A percentile compares a stretch with the other conserved stretches of the same genome.
Conservation (phyloP, 306 rosid genomes). For the Clitoria ternatea region DNA sequence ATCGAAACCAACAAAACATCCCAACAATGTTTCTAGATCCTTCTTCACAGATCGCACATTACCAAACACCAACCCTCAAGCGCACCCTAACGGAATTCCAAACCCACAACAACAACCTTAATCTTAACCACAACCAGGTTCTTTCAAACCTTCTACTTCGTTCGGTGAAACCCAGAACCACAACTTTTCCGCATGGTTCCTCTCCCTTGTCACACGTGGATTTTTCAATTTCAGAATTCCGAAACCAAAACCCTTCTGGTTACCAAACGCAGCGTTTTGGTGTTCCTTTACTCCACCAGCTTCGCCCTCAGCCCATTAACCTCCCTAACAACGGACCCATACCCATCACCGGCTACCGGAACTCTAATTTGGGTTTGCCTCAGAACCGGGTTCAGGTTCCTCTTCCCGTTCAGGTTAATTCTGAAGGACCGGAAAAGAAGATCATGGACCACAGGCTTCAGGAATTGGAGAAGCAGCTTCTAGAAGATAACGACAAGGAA, state of each 20-base stretch:
- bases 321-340: conserved; percentile 8
- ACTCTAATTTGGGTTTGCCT: conserved; percentile 14
- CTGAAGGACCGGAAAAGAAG: conserved; percentile 57
- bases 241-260: conserved; percentile 2
- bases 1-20: conserved; percentile 48
- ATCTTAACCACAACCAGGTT: conserved; percentile 33
- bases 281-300: conserved; percentile 46
- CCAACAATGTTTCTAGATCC: conserved; percentile 51
- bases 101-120: conserved; percentile 16
- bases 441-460: conserved; percentile 50
- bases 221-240: conserved; percentile 37
- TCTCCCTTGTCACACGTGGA: conserved; percentile 59
- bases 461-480: conserved; percentile 80
- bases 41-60: conserved; percentile 49
- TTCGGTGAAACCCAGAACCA: conserved; percentile 59
- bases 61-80: conserved; percentile 41
- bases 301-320: conserved; percentile 43
- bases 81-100: conserved; percentile 76
- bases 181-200: conserved; percentile 36
- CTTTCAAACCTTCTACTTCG: conserved; percentile 44
- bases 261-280: conserved; percentile 40
- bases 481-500: conserved; percentile 72
- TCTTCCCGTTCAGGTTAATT: background rate
- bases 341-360: conserved; percentile 9
- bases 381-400: conserved; percentile 26